A percentile compares a stretch with the other conserved stretches of the same genome.
Evolutionary conservation across 345 rosid species (phyloP).

Genomic region (Zanthoxylum bungeanum): DNA sequence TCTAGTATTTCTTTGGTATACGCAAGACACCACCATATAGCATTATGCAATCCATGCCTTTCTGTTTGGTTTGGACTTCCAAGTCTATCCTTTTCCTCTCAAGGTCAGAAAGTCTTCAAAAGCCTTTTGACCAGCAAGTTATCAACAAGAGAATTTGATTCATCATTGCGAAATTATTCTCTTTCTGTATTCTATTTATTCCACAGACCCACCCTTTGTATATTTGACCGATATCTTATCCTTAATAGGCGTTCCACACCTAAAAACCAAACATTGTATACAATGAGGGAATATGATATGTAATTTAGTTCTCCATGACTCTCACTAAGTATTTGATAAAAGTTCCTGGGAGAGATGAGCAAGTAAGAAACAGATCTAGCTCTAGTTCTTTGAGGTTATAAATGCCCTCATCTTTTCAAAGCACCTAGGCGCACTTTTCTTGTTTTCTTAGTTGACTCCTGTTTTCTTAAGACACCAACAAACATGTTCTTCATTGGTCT

Average conservation of each 20-base stretch:
- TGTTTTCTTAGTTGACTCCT: too few species aligned
- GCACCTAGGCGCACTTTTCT: background rate
- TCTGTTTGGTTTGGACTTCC: background rate
- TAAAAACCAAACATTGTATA: background rate
- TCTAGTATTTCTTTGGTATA: background rate
- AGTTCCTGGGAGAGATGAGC: background rate
- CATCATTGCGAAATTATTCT: background rate
- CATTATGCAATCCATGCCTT: background rate
- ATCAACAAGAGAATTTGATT: background rate
- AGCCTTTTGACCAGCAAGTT: background rate
- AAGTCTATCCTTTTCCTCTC: background rate
- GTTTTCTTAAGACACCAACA: too few species aligned
- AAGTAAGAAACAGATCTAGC: background rate
- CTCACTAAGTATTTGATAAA: background rate
- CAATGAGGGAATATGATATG: background rate
- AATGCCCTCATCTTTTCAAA: background rate
- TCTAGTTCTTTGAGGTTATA: background rate
- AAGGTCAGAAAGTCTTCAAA: slow-evolving; percentile 1
- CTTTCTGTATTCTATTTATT: background rate
- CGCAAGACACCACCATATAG: background rate
- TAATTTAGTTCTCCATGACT: background rate
- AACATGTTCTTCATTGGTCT: too few species aligned
- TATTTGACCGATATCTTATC: background rate
- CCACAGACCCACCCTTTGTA: too few species aligned
- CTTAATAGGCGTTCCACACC: background rate